Conservation (phyloP, 371 early-diverging fungal species). For the Rhizopus stolonifer region DNA sequence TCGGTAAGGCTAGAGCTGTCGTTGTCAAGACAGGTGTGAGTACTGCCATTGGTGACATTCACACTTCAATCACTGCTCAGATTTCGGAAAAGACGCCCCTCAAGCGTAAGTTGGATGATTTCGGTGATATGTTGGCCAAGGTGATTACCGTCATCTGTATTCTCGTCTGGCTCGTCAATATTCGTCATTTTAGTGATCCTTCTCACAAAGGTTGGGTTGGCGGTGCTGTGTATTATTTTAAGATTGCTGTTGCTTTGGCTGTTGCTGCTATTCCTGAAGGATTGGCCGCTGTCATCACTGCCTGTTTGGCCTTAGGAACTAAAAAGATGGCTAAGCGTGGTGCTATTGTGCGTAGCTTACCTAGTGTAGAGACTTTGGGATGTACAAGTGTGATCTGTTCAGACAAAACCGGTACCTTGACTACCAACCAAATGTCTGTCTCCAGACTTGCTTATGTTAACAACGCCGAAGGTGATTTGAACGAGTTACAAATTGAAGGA, state of each 20-base stretch:
- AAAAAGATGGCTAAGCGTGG: conserved; percentile 95
- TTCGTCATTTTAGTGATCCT: conserved; percentile 92
- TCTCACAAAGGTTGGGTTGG: conserved; percentile 88
- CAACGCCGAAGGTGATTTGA: conserved; percentile 40
- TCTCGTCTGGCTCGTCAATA: conserved; percentile 95
- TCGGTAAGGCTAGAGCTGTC: conserved; percentile 87
- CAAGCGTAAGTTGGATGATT: conserved; percentile 93
- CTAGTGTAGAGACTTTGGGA: conserved; percentile 95
- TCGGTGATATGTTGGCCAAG: conserved; percentile 94
- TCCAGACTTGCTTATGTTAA: conserved; percentile 56
- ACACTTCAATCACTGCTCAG: conserved; percentile 79
- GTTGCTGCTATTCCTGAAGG: conserved; percentile 99
- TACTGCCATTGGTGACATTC: conserved; percentile 95
- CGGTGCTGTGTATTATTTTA: conserved; percentile 93
- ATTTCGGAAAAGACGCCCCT: conserved; percentile 92
- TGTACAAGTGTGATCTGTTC: conserved; percentile 97
- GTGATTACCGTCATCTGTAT: conserved; percentile 94
- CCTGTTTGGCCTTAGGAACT: conserved; percentile 95
- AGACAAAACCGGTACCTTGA: conserved; percentile 98
- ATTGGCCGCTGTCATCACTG: conserved; percentile 95
- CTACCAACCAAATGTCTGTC: conserved; percentile 97
- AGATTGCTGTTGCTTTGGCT: conserved; percentile 97
- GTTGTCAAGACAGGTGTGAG: conserved; percentile 84
- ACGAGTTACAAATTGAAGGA: conserved; percentile 78
- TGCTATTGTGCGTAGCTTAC: conserved; percentile 94